Evolutionary conservation across 2,329 filamentous ascomycete species (phyloP), one percentile per base, ranked within the genome.

Genomic region (Magnaporthiopsis poae): DNA sequence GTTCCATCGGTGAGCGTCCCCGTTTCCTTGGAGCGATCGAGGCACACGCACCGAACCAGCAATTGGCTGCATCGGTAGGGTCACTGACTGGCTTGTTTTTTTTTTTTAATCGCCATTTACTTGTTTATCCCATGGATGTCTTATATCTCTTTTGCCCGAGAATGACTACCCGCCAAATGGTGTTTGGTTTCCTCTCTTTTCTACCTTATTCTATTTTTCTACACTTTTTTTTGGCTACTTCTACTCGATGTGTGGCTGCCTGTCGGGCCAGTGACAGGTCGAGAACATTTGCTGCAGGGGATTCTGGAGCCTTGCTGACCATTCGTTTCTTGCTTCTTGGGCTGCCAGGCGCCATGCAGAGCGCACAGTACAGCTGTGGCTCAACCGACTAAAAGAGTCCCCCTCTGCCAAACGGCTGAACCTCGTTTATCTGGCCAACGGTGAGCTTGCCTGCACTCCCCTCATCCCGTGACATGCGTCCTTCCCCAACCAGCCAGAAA

Each of bases 381-480:
- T 96, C 69, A 89, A 95, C 72, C 88, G 91, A 68, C 81, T 99
- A 68, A 95, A 92, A 74, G 94, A 98, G 71, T 92, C 92, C 1
- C 87, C 90, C 8, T 89, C 91, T 68, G 86, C 89, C 68, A 97
- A 96, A 77, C 88, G 92, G 72, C 81, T 99, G 68, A 96, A 92
- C 72, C 82, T 98, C 70, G 86, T 99, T 69, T 99, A 99, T 76
- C 88, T 99, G 67, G 93, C 93, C 69, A 99, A 99, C 77, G 92
- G 92, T 95, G 82, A 74, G 84, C 36, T 65, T 15, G 46, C 46
- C 60, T 73, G 65, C 36, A 64, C 35, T 63, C 18, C 46, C 46
- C 46, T 46, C 46, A 56, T 11, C 46, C 46, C 46, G 46, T 56
- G 46, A 56, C 46, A 21, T 56, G 46, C 46, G n/a, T n/a, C 46